Evolutionary conservation across 176 grass and related monocot genomes (phyloP), one percentile per base, ranked within the genome.

Genomic region (Oryza punctata): DNA sequence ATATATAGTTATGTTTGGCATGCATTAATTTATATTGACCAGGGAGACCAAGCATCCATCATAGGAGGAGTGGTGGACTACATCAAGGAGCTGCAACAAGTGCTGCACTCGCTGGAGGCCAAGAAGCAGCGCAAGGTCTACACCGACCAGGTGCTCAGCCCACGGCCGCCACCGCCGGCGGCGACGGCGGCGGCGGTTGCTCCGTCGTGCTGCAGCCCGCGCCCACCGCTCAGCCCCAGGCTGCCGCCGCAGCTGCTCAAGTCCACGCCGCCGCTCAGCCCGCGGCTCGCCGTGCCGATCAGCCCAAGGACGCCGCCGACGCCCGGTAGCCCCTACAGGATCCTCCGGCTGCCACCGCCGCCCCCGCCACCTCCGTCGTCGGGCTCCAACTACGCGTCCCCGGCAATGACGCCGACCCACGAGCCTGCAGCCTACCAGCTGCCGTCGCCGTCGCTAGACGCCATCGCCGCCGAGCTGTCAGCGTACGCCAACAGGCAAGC

Each of bases 21-120:
- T n/a, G 52, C 18, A 7, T 18, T 15, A 47, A 15, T n/a, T 61
- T 1, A 61, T 10, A 7, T 24, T 61, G 7, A n/a, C 11, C 73
- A 97, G 95, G 95, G 92, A 71, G 95, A 97, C 86, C 95, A 97
- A 81, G 95, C 95, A 65, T 94, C 92, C 13, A 93, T 97, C 81
- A 94, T 97, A 28, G 95, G 95, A 88, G 95, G 95, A 5, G 95
- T 93, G 11, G 95, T 97, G 24, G 90, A 97, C 70, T 97, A 97
- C 95, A 97, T 97, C 86, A 94, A 93, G 81, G 95, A 94, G 86
- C 74, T 97, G 65, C 92, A 94, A 45, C 95, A 93, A 76, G 84
- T 94, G 40, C 68, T 93, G 13, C 90, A 93, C 57, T 92, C 95
- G 1, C 84, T 94, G 69, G 95, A 97, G 84, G 84, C 95, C 70